These are phyloP conservation scores for Artemisia tridentata DNA, from an alignment of 129 eudicot genomes.

Conservation along the genomic window DNA sequence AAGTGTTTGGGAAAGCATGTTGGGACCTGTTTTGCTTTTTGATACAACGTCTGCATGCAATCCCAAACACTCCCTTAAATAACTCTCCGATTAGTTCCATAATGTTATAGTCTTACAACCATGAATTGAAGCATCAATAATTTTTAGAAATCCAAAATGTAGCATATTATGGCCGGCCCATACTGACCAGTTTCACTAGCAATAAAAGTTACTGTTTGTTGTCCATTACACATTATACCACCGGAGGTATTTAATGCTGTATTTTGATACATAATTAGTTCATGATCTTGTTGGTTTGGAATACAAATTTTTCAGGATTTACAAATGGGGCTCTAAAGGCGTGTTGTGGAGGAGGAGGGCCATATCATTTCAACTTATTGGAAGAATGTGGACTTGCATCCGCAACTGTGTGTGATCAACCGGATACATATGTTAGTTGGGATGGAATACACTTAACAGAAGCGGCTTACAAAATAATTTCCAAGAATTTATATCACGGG, in stretches of 20 bases:
- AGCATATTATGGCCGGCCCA: too few relatives aligned
- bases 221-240: too few relatives aligned
- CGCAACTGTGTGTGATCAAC: conserved; percentile 28
- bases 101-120: too few relatives aligned
- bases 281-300: conserved; percentile 1
- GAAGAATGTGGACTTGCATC: conserved; percentile 7
- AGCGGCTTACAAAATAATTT: conserved; percentile 26
- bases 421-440: conserved; percentile 29
- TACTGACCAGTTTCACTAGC: too few relatives aligned
- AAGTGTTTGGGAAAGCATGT: too few relatives aligned
- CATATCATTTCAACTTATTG: neutral
- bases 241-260: neutral
- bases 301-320: conserved; percentile 18
- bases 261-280: neutral
- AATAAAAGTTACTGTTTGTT: too few relatives aligned
- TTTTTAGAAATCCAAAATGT: too few relatives aligned
- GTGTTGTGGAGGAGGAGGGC: conserved; percentile 34
- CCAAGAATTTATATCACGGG: conserved; percentile 17
- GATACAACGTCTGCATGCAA: neutral
- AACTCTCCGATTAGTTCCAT: too few relatives aligned
- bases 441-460: conserved; percentile 28
- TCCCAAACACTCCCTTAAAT: too few relatives aligned
- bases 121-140: too few relatives aligned
- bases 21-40: neutral
- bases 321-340: conserved; percentile 24